These are phyloP conservation scores for Acacia confusa DNA, from an alignment of 306 rosid genomes.

Conservation along the genomic window DNA sequence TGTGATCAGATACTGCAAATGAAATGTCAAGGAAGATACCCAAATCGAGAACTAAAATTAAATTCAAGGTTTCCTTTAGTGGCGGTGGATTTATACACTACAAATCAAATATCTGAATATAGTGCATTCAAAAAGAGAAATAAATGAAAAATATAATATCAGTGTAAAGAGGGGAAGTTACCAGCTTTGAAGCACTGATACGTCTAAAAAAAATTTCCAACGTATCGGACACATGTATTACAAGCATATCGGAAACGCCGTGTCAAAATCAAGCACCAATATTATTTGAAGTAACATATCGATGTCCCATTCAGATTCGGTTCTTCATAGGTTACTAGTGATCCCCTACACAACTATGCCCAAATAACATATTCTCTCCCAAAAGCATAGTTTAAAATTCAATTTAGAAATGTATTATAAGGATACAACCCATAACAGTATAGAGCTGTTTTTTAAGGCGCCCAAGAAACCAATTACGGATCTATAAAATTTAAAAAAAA, in stretches of 20 bases:
- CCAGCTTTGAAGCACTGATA: too few relatives aligned
- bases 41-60: background rate
- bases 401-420: slow-evolving; percentile 21
- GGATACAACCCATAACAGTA: slow-evolving; percentile 93
- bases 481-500: slow-evolving; percentile 48
- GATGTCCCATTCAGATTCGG: too few relatives aligned
- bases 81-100: background rate
- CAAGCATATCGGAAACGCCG: too few relatives aligned
- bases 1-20: slow-evolving; percentile 72
- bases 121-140: background rate
- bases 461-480: slow-evolving; percentile 90
- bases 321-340: background rate
- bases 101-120: background rate
- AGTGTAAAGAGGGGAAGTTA: background rate
- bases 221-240: too few relatives aligned
- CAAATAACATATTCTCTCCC: background rate
- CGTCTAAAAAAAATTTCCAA: too few relatives aligned
- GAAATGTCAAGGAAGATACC: slow-evolving; percentile 55
- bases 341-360: background rate
- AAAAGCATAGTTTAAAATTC: background rate
- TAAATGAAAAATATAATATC: too few relatives aligned
- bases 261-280: too few relatives aligned
- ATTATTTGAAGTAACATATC: too few relatives aligned
- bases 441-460: slow-evolving; percentile 68
- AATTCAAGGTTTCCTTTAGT: background rate